phyloP scores from a whole-genome alignment of 495 filamentous ascomycete genomes.

The Pyrenula aspistea region DNA sequence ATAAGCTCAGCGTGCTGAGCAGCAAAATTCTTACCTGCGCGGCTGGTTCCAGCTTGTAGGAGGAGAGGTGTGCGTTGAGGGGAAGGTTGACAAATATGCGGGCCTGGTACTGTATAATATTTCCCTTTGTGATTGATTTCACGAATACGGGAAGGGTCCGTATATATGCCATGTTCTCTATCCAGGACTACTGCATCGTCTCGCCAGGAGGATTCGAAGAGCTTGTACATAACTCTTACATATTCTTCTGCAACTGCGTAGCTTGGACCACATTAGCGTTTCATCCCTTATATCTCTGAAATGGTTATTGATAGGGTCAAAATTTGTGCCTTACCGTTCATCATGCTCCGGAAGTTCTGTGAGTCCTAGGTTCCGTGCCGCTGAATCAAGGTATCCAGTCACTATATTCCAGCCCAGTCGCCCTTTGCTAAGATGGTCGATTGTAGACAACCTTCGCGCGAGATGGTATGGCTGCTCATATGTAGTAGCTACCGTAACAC shows the following conservation, averaged over 20 bases:
- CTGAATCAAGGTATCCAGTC: slow-evolving; percentile 46
- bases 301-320: too few species aligned
- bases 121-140: slow-evolving; percentile 48
- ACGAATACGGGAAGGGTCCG: slow-evolving; percentile 41
- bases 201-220: slow-evolving; percentile 53
- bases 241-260: slow-evolving; percentile 52
- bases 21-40: slow-evolving; percentile 44
- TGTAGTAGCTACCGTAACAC: slow-evolving; percentile 38
- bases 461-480: slow-evolving; percentile 47
- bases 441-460: slow-evolving; percentile 46
- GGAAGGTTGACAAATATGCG: slow-evolving; percentile 46
- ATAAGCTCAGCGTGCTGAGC: slow-evolving; percentile 52
- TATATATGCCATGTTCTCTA: slow-evolving; percentile 35
- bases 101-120: slow-evolving; percentile 38
- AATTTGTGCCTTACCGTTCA: too few species aligned
- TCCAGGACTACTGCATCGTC: slow-evolving; percentile 38
- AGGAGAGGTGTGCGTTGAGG: slow-evolving; percentile 52
- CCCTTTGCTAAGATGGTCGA: slow-evolving; percentile 51
- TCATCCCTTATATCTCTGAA: too few species aligned
- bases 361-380: slow-evolving; percentile 45
- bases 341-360: slow-evolving; percentile 47
- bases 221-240: slow-evolving; percentile 43
- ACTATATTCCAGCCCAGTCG: slow-evolving; percentile 57
- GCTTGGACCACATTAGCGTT: too few species aligned
- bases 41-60: slow-evolving; percentile 51